Conservation (phyloP, 2,329 filamentous ascomycete species). For the Fusarium cyanostomum region DNA sequence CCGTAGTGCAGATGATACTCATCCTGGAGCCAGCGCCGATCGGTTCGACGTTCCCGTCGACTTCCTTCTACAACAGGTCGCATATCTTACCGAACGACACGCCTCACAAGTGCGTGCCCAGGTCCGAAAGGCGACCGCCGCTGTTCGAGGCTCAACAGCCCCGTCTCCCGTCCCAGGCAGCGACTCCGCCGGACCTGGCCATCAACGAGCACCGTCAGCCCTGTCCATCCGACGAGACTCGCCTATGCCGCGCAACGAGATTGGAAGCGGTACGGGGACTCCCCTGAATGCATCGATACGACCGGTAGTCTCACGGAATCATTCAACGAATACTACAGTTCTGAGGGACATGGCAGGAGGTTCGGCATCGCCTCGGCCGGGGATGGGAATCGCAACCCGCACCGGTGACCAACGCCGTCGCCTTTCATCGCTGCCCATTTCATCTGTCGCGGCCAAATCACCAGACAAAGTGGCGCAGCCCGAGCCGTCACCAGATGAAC, state of each 20-base stretch:
- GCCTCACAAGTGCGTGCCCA: constrained; percentile 89
- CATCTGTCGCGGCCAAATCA: constrained; percentile 39
- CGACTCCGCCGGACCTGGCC: constrained; percentile 52
- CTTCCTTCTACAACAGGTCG: constrained; percentile 92
- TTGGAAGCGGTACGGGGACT: constrained; percentile 53
- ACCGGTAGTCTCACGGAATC: constrained; percentile 58
- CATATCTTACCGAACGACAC: constrained; percentile 92
- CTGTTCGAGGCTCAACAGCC: constrained; percentile 64
- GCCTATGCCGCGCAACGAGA: constrained; percentile 60
- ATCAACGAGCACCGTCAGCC: constrained; percentile 60
- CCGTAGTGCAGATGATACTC: constrained; percentile 31
- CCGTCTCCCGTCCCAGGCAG: constrained; percentile 66
- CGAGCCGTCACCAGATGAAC: constrained; percentile 35
- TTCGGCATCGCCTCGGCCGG: constrained; percentile 45
- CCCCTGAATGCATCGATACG: constrained; percentile 55
- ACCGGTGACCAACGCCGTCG: constrained; percentile 51
- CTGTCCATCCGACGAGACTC: constrained; percentile 68
- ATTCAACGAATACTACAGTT: constrained; percentile 58
- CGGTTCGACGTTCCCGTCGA: constrained; percentile 85
- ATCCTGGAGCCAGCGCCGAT: constrained; percentile 63
- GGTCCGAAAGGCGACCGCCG: constrained; percentile 77
- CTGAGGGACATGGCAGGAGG: constrained; percentile 49
- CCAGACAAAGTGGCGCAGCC: constrained; percentile 30
- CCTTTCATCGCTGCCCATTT: constrained; percentile 57
- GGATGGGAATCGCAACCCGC: constrained; percentile 26